Percentiles rank a stretch among this genome's conserved stretches.
These are phyloP conservation scores for Tilletia setariae DNA, from an alignment of 1,284 basidiomycete species.

Conservation along the genomic window DNA sequence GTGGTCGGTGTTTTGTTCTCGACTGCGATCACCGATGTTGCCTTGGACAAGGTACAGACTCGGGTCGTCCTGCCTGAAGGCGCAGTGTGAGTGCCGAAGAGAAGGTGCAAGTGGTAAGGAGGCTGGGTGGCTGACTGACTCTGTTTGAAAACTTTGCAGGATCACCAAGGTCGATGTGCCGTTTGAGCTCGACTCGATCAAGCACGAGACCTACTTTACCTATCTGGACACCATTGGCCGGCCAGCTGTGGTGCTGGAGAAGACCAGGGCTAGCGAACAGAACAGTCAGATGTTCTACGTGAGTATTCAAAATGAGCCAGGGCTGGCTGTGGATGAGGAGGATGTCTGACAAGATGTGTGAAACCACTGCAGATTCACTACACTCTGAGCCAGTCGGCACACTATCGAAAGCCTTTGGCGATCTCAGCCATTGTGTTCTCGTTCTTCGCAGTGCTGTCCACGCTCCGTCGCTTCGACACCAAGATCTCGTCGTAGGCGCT, in stretches of 20 bases:
- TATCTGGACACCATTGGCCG: conserved; percentile 93
- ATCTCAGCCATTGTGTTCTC: conserved; percentile 23
- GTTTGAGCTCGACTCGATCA: conserved; percentile 68
- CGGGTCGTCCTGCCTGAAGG: conserved; percentile 87
- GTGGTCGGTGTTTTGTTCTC: conserved; percentile 80
- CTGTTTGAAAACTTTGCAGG: conserved; percentile 57
- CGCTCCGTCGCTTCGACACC: conserved; percentile 29
- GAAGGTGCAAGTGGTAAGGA: no score
- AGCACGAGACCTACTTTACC: conserved; percentile 68
- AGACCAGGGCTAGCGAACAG: conserved; percentile 32
- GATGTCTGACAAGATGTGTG: no score
- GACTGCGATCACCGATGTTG: conserved; percentile 70
- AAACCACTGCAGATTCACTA: conserved; percentile 29
- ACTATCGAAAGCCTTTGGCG: conserved; percentile 34
- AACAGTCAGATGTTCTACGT: conserved; percentile 29
- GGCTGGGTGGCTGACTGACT: no score
- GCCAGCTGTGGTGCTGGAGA: conserved; percentile 68
- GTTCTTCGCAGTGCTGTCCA: conserved; percentile 24
- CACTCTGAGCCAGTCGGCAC: conserved; percentile 24
- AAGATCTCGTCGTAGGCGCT: conserved; percentile 23
- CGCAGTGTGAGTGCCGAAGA: conserved; percentile 67
- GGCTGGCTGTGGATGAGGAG: no score
- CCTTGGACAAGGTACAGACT: conserved; percentile 75
- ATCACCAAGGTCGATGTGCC: conserved; percentile 74
- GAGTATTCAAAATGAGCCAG: neutral